A percentile compares a stretch with the other conserved stretches of the same genome.
Conservation (phyloP, 2,329 filamentous ascomycete species). For the Aspergillus flavus region DNA sequence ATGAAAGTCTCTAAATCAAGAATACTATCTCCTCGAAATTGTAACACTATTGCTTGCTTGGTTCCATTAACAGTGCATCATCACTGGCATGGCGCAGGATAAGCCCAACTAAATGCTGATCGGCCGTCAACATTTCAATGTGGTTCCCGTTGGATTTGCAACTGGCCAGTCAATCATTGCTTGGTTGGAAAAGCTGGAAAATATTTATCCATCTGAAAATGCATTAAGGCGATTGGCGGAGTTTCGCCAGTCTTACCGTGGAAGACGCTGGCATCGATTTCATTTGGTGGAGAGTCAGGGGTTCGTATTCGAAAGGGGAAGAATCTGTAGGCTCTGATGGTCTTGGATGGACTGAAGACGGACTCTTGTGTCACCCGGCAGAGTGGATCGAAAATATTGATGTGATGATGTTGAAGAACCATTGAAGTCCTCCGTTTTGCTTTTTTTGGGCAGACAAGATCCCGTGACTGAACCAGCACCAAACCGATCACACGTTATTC, state of each 20-base stretch:
- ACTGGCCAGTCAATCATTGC: slow-evolving; percentile 6
- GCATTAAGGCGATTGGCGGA: not conserved
- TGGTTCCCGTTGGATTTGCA: slow-evolving; percentile 4
- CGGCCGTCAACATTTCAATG: slow-evolving; percentile 7
- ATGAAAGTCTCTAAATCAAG: not conserved
- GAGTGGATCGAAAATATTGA: not conserved
- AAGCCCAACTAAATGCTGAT: slow-evolving; percentile 3
- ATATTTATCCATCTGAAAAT: not conserved
- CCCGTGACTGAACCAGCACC: not conserved
- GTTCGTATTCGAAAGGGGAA: not conserved
- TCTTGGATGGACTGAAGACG: not conserved
- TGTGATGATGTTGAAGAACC: not conserved
- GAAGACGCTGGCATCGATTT: not conserved
- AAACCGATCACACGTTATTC: not conserved
- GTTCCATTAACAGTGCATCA: not conserved
- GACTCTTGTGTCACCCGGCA: not conserved
- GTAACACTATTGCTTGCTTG: not conserved
- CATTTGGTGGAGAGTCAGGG: not conserved
- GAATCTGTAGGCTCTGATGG: not conserved
- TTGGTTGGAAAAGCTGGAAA: slow-evolving; percentile 1
- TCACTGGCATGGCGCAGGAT: not conserved
- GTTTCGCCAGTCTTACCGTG: not conserved
- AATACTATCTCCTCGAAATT: too few species aligned
- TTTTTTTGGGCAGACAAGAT: not conserved
- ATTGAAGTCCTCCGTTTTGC: not conserved